Evolutionary conservation across 164 flowering plant genomes (phyloP).

Genomic region (Nymphaea colorata): DNA sequence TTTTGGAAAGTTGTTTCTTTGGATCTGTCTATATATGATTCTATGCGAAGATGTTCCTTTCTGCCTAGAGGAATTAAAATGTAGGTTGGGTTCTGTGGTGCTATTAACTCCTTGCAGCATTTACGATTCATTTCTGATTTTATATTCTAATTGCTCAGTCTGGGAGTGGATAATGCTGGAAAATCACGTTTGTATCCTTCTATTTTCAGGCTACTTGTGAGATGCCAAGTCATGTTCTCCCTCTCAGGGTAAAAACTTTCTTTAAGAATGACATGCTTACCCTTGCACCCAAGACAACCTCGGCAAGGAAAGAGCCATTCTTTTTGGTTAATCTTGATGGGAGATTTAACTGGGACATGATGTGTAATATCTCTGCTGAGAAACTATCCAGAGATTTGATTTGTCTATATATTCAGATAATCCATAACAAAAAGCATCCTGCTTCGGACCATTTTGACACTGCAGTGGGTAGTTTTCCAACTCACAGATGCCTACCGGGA

Average conservation of each 20-base stretch:
- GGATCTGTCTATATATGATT: not conserved
- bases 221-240: conserved; percentile 41
- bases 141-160: not conserved
- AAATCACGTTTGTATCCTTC: not conserved
- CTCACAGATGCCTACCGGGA: not conserved
- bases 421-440: conserved; percentile 23
- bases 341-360: conserved; percentile 38
- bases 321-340: conserved; percentile 49
- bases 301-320: conserved; percentile 34
- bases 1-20: not conserved
- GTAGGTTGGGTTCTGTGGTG: too few species aligned
- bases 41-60: too few species aligned
- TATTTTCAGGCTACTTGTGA: conserved; percentile 78
- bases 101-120: too few species aligned
- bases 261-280: conserved; percentile 32
- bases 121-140: too few species aligned
- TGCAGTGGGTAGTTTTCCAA: conserved; percentile 5
- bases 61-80: too few species aligned
- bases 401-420: conserved; percentile 50
- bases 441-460: conserved; percentile 10
- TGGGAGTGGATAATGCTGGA: not conserved
- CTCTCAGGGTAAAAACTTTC: conserved; percentile 46
- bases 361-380: conserved; percentile 42
- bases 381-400: conserved; percentile 44
- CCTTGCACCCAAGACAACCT: conserved; percentile 10